Evolutionary conservation across 129 eudicot species (phyloP).

Genomic region (Escallonia rubra): DNA sequence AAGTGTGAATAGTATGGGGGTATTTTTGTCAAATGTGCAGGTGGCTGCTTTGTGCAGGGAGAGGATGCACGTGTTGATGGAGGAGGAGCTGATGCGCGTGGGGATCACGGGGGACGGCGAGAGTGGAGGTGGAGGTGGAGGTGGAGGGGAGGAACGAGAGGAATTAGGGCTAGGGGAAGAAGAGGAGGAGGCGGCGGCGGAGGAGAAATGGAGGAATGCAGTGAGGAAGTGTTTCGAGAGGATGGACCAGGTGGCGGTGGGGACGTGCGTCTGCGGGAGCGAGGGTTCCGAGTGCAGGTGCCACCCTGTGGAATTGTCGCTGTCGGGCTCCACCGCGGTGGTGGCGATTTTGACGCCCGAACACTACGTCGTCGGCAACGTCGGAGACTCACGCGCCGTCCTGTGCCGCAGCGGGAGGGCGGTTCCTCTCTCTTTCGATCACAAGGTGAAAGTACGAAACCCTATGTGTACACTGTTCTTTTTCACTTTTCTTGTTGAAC

Average conservation of each 20-base stretch:
- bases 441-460: slow-evolving; percentile 29
- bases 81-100: slow-evolving; percentile 39
- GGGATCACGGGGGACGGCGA: slow-evolving; percentile 3
- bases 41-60: slow-evolving; percentile 43
- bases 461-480: too few species aligned
- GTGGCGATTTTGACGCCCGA: slow-evolving; percentile 28
- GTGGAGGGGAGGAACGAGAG: background rate
- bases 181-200: background rate
- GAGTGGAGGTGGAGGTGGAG: background rate
- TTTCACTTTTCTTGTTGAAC: too few species aligned
- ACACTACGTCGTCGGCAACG: slow-evolving; percentile 34
- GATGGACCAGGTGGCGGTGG: slow-evolving; percentile 36
- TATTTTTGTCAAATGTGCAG: slow-evolving; percentile 17
- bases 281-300: slow-evolving; percentile 17
- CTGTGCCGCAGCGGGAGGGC: slow-evolving; percentile 32
- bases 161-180: too few species aligned
- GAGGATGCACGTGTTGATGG: slow-evolving; percentile 34
- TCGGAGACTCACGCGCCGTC: slow-evolving; percentile 53
- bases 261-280: slow-evolving; percentile 27
- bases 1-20: too few species aligned
- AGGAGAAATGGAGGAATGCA: slow-evolving; percentile 29
- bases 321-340: slow-evolving; percentile 45
- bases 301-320: slow-evolving; percentile 2
- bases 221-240: slow-evolving; percentile 20
- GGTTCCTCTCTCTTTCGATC: slow-evolving; percentile 40